These are phyloP conservation scores for Penicillium sp. DNA, from an alignment of 2,329 filamentous ascomycete genomes.

Conservation along the genomic window DNA sequence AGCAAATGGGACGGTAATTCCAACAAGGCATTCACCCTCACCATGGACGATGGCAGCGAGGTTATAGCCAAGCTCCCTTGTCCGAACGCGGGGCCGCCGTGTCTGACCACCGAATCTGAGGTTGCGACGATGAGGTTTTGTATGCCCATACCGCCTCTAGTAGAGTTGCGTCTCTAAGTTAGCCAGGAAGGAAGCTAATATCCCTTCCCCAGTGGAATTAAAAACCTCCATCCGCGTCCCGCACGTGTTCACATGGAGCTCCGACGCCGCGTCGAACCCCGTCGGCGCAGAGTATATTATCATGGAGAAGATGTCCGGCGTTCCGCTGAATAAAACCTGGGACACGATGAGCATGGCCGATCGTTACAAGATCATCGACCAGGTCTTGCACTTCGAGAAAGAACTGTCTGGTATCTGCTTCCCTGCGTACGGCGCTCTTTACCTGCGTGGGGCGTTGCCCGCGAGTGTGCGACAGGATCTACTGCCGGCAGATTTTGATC, in stretches of 20 bases:
- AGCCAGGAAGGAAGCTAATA: not conserved
- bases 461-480: constrained; percentile 8
- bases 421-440: constrained; percentile 42
- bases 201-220: constrained; percentile 20
- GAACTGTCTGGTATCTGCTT: constrained; percentile 32
- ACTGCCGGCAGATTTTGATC: constrained; percentile 24
- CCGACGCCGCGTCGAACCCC: constrained; percentile 34
- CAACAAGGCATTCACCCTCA: constrained; percentile 33
- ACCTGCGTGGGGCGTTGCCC: constrained; percentile 23
- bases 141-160: not conserved
- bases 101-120: constrained; percentile 40
- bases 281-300: constrained; percentile 49
- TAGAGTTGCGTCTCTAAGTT: not conserved
- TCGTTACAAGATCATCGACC: constrained; percentile 27
- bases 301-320: constrained; percentile 43
- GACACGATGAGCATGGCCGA: constrained; percentile 32
- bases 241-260: constrained; percentile 38
- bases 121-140: constrained; percentile 41
- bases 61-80: constrained; percentile 33
- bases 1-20: constrained; percentile 27
- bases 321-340: constrained; percentile 37
- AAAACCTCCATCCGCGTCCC: constrained; percentile 37
- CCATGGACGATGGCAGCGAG: constrained; percentile 28
- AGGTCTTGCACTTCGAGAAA: constrained; percentile 34
- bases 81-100: constrained; percentile 29